Evolutionary conservation across 139 green algal genomes (phyloP).

Genomic region (Micractinium conductrix): DNA sequence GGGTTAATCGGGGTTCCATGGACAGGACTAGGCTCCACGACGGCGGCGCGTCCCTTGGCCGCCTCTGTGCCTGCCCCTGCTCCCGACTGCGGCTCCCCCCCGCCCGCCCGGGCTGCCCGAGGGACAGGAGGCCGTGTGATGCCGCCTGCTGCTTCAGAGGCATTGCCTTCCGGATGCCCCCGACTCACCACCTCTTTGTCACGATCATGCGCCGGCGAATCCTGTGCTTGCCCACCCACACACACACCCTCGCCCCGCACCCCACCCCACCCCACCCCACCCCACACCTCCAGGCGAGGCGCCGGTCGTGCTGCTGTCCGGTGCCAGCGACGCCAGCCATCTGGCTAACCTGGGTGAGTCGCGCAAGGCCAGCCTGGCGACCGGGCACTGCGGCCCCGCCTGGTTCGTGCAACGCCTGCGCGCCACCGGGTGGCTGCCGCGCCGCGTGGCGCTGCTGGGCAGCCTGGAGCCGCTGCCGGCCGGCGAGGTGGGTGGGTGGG

Average conservation of each 20-base stretch:
- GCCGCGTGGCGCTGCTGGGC: conserved; percentile 16
- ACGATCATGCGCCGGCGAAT: too few relatives aligned
- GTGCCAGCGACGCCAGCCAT: neutral
- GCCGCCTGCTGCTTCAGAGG: too few relatives aligned
- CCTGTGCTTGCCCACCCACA: too few relatives aligned
- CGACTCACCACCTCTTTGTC: too few relatives aligned
- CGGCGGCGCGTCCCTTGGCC: too few relatives aligned
- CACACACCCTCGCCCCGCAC: neutral
- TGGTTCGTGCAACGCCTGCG: conserved; percentile 24
- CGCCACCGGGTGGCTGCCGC: conserved; percentile 35
- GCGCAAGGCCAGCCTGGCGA: conserved; percentile 21
- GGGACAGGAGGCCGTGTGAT: too few relatives aligned
- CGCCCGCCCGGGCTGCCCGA: too few relatives aligned
- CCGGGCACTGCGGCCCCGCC: conserved; percentile 17
- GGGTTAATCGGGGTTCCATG: too few relatives aligned
- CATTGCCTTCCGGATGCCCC: too few relatives aligned
- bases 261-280: neutral
- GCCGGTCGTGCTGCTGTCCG: conserved; percentile 5
- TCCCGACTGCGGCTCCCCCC: too few relatives aligned
- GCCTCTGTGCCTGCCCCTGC: too few relatives aligned
- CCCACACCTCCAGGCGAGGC: neutral
- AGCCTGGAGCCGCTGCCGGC: conserved; percentile 6
- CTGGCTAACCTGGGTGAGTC: conserved; percentile 3
- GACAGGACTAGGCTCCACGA: too few relatives aligned
- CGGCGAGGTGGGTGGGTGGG: conserved; percentile 24